Percentiles rank a stretch among this genome's conserved stretches.
Conservation (phyloP, 148 eudicot genomes). For the Cornus suecica region DNA sequence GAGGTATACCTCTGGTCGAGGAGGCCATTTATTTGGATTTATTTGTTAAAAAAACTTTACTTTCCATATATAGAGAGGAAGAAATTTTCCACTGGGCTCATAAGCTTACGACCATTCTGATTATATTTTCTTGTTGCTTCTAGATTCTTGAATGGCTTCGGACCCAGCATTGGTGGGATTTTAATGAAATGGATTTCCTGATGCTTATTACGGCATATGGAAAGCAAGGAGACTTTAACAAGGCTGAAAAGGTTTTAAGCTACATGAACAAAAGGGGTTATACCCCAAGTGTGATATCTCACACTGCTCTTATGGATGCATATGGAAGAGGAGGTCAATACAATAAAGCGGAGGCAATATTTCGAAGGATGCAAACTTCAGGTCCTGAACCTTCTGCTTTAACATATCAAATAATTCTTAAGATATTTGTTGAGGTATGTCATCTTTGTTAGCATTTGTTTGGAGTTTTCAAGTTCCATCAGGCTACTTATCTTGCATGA, state of each 20-base stretch:
- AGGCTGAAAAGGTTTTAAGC: conserved; percentile 67
- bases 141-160: conserved; percentile 97
- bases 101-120: not conserved
- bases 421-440: conserved; percentile 80
- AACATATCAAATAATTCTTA: conserved; percentile 89
- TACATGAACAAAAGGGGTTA: conserved; percentile 75
- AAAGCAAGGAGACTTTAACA: conserved; percentile 74
- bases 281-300: conserved; percentile 64
- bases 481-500: not conserved
- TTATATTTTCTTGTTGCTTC: conserved; percentile 12
- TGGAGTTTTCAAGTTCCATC: not conserved
- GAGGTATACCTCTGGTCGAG: not conserved
- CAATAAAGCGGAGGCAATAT: conserved; percentile 75
- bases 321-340: conserved; percentile 87
- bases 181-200: conserved; percentile 76
- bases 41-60: not conserved
- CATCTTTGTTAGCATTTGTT: not conserved
- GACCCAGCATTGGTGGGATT: conserved; percentile 93
- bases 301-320: conserved; percentile 98
- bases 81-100: not conserved
- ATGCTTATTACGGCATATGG: conserved; percentile 94
- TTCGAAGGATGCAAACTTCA: conserved; percentile 84
- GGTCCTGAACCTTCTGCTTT: conserved; percentile 97
- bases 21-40: not conserved
- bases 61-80: not conserved